A percentile compares a stretch with the other conserved stretches of the same genome.
Evolutionary conservation across 805 yeast genomes (phyloP).

Genomic region (Pichia phayaonensis): DNA sequence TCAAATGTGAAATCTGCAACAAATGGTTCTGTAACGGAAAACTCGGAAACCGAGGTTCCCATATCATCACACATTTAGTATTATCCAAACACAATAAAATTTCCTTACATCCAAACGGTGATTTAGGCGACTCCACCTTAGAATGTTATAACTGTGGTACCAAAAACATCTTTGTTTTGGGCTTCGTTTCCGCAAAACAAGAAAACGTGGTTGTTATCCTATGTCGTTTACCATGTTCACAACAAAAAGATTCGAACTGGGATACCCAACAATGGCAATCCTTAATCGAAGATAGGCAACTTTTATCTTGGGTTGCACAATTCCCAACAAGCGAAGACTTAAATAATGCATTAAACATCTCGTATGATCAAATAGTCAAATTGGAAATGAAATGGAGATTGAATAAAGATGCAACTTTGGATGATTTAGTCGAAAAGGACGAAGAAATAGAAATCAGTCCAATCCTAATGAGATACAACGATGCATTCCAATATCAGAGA

Average conservation of each 20-base stretch:
- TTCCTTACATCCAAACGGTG: conserved; percentile 69
- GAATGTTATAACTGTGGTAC: conserved; percentile 91
- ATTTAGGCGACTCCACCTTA: conserved; percentile 75
- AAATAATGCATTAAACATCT: conserved; percentile 46
- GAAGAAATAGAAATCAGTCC: conserved; percentile 59
- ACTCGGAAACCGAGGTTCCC: conserved; percentile 48
- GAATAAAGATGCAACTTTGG: conserved; percentile 62
- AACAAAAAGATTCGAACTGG: conserved; percentile 70
- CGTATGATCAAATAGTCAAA: conserved; percentile 57
- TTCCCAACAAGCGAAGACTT: conserved; percentile 60
- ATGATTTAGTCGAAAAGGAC: conserved; percentile 46
- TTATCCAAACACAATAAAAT: conserved; percentile 70
- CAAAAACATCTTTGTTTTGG: conserved; percentile 70
- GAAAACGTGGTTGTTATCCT: conserved; percentile 81
- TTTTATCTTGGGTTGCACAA: conserved; percentile 76
- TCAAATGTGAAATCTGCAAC: conserved; percentile 67
- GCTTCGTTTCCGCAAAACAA: conserved; percentile 80
- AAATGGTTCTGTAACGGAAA: conserved; percentile 89
- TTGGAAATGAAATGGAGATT: conserved; percentile 79
- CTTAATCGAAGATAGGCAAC: conserved; percentile 68
- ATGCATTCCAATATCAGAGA: conserved; percentile 79
- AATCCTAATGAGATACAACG: conserved; percentile 66
- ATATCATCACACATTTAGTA: conserved; percentile 80
- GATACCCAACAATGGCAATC: conserved; percentile 85
- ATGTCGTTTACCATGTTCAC: conserved; percentile 87